Percentiles rank a stretch among this genome's conserved stretches.
Conservation (phyloP, 2,329 filamentous ascomycete species). For the Aspergillus pseudonomiae region DNA sequence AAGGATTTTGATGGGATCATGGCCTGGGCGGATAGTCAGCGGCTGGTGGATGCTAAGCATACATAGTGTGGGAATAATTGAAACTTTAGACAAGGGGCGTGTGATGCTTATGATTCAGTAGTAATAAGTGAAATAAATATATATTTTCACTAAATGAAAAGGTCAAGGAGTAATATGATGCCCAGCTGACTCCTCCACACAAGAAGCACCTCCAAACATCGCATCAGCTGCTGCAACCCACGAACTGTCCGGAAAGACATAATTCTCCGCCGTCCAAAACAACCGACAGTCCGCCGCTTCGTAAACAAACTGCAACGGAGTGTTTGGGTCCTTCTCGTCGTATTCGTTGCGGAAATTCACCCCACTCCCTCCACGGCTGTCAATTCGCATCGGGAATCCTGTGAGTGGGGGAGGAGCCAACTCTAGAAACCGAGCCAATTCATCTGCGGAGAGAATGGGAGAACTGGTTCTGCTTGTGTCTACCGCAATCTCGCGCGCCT, state of each 20-base stretch:
- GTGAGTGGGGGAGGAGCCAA: not conserved
- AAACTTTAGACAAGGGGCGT: too few relatives aligned
- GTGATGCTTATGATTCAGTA: too few relatives aligned
- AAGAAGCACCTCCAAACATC: not conserved
- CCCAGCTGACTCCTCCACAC: not conserved
- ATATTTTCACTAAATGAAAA: too few relatives aligned
- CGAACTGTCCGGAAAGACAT: conserved; percentile 53
- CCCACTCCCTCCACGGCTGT: not conserved
- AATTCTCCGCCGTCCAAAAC: conserved; percentile 60
- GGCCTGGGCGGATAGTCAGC: not conserved
- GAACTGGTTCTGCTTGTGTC: not conserved
- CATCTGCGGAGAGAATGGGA: conserved; percentile 15
- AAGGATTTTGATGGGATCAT: not conserved
- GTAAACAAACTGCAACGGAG: conserved; percentile 63
- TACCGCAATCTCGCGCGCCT: not conserved
- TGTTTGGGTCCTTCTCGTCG: conserved; percentile 45
- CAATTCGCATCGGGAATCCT: not conserved
- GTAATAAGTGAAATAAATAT: too few relatives aligned
- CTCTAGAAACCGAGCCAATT: not conserved
- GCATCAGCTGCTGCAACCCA: conserved; percentile 52
- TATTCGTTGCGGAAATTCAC: conserved; percentile 52
- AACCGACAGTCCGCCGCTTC: conserved; percentile 64
- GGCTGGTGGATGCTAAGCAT: not conserved
- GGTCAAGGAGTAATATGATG: not conserved
- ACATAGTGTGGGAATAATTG: not conserved